Percentiles rank a stretch among this genome's conserved stretches.
Evolutionary conservation across 495 filamentous ascomycete species (phyloP).

Genomic region (Aspergillus nanangensis): DNA sequence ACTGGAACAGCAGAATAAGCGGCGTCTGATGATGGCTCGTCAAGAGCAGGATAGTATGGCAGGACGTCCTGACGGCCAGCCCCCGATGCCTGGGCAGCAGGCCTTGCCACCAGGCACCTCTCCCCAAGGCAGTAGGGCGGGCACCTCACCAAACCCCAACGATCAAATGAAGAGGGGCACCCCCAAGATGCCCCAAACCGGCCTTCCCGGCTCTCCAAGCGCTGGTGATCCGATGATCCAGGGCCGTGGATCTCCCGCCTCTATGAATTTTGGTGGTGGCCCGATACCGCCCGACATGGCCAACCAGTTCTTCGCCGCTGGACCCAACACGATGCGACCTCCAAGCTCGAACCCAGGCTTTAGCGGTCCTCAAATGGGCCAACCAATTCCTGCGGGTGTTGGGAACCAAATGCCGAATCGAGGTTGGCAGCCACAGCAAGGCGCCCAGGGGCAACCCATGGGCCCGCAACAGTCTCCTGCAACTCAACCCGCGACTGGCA

Average conservation of each 20-base stretch:
- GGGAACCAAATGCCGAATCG: constrained; percentile 47
- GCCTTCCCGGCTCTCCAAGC: constrained; percentile 74
- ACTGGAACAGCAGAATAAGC: constrained; percentile 98
- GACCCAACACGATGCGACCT: constrained; percentile 75
- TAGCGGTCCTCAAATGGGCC: constrained; percentile 60
- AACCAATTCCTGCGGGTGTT: constrained; percentile 47
- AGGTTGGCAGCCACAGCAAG: constrained; percentile 53
- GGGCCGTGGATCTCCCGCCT: constrained; percentile 75
- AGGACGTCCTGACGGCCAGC: constrained; percentile 54
- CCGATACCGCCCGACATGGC: constrained; percentile 67
- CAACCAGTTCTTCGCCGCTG: constrained; percentile 54
- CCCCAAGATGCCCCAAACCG: constrained; percentile 77
- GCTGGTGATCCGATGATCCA: constrained; percentile 69
- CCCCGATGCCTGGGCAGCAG: constrained; percentile 52
- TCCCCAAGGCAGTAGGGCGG: constrained; percentile 73
- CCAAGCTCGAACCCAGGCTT: constrained; percentile 83
- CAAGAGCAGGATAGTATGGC: constrained; percentile 86
- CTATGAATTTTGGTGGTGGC: constrained; percentile 67
- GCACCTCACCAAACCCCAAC: constrained; percentile 81
- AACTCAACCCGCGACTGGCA: constrained; percentile 59
- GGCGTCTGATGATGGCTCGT: constrained; percentile 91
- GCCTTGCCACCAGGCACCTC: constrained; percentile 65
- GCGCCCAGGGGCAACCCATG: constrained; percentile 62
- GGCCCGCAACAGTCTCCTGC: constrained; percentile 50
- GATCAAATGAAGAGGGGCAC: constrained; percentile 88